phyloP scores from a whole-genome alignment of 1,139 yeast species.

The Debaryomyces coudertii region DNA sequence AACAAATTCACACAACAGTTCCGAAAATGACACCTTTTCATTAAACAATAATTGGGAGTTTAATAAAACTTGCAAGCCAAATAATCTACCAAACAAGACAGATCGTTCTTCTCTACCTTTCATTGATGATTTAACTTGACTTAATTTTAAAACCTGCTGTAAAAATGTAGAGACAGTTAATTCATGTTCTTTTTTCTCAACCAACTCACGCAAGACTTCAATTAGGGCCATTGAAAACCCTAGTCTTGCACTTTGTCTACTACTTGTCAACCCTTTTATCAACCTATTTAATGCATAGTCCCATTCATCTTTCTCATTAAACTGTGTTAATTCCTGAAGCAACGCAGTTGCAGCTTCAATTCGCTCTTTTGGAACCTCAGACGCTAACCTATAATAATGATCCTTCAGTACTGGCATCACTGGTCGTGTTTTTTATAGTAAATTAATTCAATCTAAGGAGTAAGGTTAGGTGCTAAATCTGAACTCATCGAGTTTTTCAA shows the following conservation, averaged over 20 bases:
- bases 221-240: constrained; percentile 91
- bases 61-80: constrained; percentile 78
- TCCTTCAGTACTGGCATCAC: constrained; percentile 64
- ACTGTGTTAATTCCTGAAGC: constrained; percentile 57
- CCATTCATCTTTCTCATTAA: constrained; percentile 64
- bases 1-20: constrained; percentile 42
- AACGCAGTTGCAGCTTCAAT: constrained; percentile 71
- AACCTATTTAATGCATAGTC: constrained; percentile 78
- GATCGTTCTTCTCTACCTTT: constrained; percentile 85
- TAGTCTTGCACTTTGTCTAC: constrained; percentile 80
- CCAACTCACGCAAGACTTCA: constrained; percentile 64
- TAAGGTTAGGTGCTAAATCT: not conserved
- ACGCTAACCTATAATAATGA: constrained; percentile 75
- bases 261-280: constrained; percentile 77
- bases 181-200: constrained; percentile 30
- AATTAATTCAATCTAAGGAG: not conserved
- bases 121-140: constrained; percentile 53
- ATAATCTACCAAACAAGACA: constrained; percentile 76
- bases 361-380: constrained; percentile 75
- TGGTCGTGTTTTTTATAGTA: not conserved
- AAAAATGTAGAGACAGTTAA: constrained; percentile 42
- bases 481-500: constrained; percentile 7
- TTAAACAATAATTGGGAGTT: constrained; percentile 55
- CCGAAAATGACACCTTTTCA: constrained; percentile 25
- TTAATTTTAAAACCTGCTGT: constrained; percentile 44